Conservation (phyloP, 768 basidiomycete species). For the Hericium rajendrae region DNA sequence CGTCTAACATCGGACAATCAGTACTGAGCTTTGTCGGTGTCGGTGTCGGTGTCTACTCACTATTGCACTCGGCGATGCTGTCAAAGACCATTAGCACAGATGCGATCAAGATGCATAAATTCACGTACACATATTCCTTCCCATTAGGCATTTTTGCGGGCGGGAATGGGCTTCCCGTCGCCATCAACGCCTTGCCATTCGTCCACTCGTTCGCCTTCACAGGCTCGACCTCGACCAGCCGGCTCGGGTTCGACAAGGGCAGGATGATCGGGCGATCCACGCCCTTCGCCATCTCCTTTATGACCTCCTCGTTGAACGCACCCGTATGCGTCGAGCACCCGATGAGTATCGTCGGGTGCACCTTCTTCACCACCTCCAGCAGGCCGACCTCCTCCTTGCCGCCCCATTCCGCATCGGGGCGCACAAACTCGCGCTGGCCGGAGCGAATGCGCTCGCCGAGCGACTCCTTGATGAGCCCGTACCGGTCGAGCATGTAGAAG, state of each 20-base stretch:
- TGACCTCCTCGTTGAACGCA: slow-evolving; percentile 68
- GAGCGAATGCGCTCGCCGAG: slow-evolving; percentile 35
- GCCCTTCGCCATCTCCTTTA: slow-evolving; percentile 57
- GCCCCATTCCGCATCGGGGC: slow-evolving; percentile 49
- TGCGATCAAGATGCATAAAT: no score
- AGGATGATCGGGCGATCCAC: slow-evolving; percentile 75
- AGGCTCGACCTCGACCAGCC: slow-evolving; percentile 66
- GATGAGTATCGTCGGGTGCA: slow-evolving; percentile 76
- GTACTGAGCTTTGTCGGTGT: not conserved
- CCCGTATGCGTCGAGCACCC: slow-evolving; percentile 75
- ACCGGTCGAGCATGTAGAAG: slow-evolving; percentile 69
- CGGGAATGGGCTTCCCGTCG: slow-evolving; percentile 80
- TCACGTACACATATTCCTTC: slow-evolving; percentile 52
- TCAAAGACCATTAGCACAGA: no score
- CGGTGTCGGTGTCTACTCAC: slow-evolving; percentile 24
- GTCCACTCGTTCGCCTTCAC: slow-evolving; percentile 72
- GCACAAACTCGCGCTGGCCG: slow-evolving; percentile 43
- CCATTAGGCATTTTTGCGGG: slow-evolving; percentile 58
- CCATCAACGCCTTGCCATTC: slow-evolving; percentile 65
- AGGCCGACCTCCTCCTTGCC: slow-evolving; percentile 37
- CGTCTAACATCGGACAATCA: slow-evolving; percentile 31
- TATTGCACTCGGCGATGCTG: slow-evolving; percentile 71
- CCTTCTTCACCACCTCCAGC: slow-evolving; percentile 58
- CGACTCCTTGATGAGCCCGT: slow-evolving; percentile 49
- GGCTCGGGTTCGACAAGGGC: slow-evolving; percentile 76